Conservation (phyloP, 305 asterid genomes). For the Fraxinus sp. region DNA sequence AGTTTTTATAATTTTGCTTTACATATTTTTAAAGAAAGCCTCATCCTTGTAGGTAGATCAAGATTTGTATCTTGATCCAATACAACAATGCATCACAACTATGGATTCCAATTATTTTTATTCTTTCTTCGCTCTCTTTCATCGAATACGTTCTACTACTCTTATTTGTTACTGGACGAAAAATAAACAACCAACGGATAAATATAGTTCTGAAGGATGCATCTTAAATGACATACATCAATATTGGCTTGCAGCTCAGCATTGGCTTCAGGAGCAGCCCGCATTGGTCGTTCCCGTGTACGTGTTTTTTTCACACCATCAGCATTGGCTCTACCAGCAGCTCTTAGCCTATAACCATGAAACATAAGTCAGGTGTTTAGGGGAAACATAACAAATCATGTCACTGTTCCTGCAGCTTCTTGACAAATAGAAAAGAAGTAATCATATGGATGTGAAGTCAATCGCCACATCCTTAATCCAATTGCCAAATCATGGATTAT, state of each 20-base stretch:
- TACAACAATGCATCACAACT: too few species aligned
- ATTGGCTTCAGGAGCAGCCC: slow-evolving; percentile 92
- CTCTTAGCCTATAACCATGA: slow-evolving; percentile 53
- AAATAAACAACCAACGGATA: background rate
- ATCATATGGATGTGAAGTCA: background rate
- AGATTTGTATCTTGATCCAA: too few species aligned
- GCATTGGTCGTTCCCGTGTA: slow-evolving; percentile 56
- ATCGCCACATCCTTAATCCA: background rate
- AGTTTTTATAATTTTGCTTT: too few species aligned
- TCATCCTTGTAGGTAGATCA: too few species aligned
- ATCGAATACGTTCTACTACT: too few species aligned
- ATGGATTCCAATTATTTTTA: too few species aligned
- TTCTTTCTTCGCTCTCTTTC: too few species aligned
- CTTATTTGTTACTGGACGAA: background rate
- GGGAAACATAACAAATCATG: background rate
- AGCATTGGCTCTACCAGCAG: slow-evolving; percentile 64
- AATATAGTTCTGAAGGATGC: background rate
- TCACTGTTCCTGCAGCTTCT: background rate
- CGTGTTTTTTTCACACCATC: slow-evolving; percentile 60
- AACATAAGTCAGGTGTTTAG: slow-evolving; percentile 12
- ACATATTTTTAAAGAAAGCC: too few species aligned
- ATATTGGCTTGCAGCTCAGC: slow-evolving; percentile 84
- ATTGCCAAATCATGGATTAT: background rate
- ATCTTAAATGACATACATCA: slow-evolving; percentile 49
- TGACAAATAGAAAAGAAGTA: slow-evolving; percentile 11